These are phyloP conservation scores for Arctostaphylos glauca DNA, from an alignment of 148 eudicot genomes.

Conservation along the genomic window DNA sequence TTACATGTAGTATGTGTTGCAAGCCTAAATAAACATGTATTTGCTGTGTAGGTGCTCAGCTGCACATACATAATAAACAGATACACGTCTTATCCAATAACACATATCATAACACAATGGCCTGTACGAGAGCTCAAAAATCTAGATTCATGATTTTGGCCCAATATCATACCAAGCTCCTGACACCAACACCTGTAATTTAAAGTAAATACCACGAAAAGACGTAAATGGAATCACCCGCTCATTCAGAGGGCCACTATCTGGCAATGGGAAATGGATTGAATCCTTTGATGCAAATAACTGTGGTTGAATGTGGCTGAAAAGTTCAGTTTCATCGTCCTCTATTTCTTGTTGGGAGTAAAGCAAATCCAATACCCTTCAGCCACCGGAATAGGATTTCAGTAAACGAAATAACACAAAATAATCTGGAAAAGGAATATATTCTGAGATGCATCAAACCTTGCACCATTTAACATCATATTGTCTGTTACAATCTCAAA, in stretches of 20 bases:
- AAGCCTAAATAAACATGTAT: constrained; percentile 4
- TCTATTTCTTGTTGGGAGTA: constrained; percentile 36
- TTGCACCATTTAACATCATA: constrained; percentile 81
- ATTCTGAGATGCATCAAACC: constrained; percentile 40
- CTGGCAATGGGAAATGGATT: constrained; percentile 75
- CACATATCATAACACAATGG: neutral
- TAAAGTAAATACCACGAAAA: constrained; percentile 12
- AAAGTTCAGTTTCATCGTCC: constrained; percentile 39
- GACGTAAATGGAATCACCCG: constrained; percentile 43
- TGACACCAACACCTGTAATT: neutral
- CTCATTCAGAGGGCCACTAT: constrained; percentile 49
- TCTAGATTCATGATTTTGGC: constrained; percentile 5
- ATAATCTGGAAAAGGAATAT: constrained; percentile 3
- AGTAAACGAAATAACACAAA: constrained; percentile 4
- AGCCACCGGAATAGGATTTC: constrained; percentile 19
- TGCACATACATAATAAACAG: neutral
- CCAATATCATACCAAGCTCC: constrained; percentile 3
- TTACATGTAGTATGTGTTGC: neutral
- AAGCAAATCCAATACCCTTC: constrained; percentile 70
- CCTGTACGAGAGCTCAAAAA: neutral
- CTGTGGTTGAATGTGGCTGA: constrained; percentile 44
- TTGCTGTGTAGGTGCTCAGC: neutral
- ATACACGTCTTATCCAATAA: neutral
- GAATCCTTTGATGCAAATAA: constrained; percentile 80
- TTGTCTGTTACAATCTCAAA: constrained; percentile 80